Evolutionary conservation across 257 asterid genomes (phyloP), one percentile per base, ranked within the genome.

Genomic region (Solanum sejunctum): DNA sequence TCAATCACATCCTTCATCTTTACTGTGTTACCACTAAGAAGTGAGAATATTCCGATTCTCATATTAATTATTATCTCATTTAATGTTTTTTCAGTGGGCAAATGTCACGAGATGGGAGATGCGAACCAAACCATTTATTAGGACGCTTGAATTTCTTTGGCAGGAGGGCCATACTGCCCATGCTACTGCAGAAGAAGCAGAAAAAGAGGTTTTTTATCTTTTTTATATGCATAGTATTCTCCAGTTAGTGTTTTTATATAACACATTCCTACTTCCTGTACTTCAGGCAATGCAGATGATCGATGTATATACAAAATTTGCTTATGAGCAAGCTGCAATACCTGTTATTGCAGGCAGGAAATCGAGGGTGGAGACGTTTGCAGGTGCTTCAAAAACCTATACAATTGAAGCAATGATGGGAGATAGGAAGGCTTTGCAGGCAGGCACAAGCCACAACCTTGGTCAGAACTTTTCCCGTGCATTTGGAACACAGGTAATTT

Each of bases 321-420:
- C 99, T 82, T 92, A 92, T 85, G 96, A 97, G 92, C 95, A 95
- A 92, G 99, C 99, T 90, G 98, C 98, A 88, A 97, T 97, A 87
- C 99, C 99, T 88, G 99, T 97, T 85, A 92, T 97, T 89, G 91
- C 92, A 84, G 99, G 99, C 89, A 93, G 99, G 86, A 97, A 97
- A 89, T 97, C 99, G 18, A 93, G 89, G 92, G 85, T 91, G 81
- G 99, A 97, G 87, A 97, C 99, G 23, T 97, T 97, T 85, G 99
- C 99, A 8, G 99, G 99, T 86, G 99, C 99, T 89, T 84, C 93
- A 3, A 94, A 82, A 90, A 97, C 99, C 63, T 97, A 97, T 86
- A 97, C 99, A 61, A 97, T 97, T 90, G 99, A 95, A 89, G 99
- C 99, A 80, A 97, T 97, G 99, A 94, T 97, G 99, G 99, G 99